Conservation (phyloP, 2,329 filamentous ascomycete genomes). For the Colletotrichum destructivum region DNA sequence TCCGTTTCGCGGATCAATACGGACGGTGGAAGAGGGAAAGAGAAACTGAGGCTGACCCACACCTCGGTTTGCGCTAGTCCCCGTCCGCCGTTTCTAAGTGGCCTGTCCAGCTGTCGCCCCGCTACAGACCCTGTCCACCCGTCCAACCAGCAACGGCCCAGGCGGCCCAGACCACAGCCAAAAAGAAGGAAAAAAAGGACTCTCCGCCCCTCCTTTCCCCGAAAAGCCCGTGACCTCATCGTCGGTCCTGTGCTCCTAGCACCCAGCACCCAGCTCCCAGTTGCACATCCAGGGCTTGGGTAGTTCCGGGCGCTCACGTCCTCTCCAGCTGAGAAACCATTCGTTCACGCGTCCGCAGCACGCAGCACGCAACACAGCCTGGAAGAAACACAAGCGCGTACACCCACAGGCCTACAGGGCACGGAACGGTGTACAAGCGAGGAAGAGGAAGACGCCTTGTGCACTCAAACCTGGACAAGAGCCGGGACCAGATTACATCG, state of each 20-base stretch:
- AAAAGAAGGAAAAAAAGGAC: not conserved
- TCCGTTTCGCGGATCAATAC: constrained; percentile 18
- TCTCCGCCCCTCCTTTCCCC: not conserved
- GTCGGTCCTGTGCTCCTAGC: constrained; percentile 9
- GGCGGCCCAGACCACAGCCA: constrained; percentile 15
- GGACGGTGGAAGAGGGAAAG: not conserved
- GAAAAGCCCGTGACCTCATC: constrained; percentile 35
- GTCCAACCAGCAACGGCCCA: constrained; percentile 28
- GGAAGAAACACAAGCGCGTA: not conserved
- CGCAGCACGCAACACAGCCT: not conserved
- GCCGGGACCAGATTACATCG: constrained; percentile 10
- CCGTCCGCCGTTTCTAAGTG: constrained; percentile 22
- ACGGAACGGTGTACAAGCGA: no score
- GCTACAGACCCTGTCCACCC: constrained; percentile 23
- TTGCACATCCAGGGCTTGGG: constrained; percentile 1
- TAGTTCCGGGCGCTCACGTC: constrained; percentile 7
- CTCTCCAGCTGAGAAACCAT: not conserved
- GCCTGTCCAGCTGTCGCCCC: not conserved
- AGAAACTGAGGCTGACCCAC: constrained; percentile 9
- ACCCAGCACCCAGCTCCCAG: not conserved
- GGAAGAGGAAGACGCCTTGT: no score
- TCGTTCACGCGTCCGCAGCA: not conserved
- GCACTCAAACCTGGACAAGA: not conserved
- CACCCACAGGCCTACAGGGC: no score
- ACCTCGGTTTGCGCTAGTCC: constrained; percentile 16